Percentiles rank a stretch among this genome's conserved stretches.
Evolutionary conservation across 164 flowering plant genomes (phyloP).

Genomic region (Piper longum): DNA sequence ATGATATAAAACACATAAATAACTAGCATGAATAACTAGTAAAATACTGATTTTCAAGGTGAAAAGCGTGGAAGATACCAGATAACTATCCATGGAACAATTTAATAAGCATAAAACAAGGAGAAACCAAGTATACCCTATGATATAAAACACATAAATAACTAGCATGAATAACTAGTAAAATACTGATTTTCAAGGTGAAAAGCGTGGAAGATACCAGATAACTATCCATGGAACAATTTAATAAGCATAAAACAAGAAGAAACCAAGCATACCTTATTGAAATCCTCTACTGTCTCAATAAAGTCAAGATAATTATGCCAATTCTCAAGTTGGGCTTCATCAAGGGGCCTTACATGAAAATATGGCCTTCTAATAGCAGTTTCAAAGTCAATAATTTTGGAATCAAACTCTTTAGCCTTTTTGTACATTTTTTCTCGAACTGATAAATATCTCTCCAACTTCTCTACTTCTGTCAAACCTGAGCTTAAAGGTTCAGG

Average conservation of each 20-base stretch:
- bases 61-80: no score
- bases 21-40: no score
- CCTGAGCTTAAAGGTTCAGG: conserved; percentile 56
- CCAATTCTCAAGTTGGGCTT: conserved; percentile 93
- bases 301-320: conserved; percentile 88
- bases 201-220: neutral
- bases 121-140: no score
- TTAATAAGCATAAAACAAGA: neutral
- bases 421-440: conserved; percentile 94
- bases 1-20: no score
- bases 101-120: no score
- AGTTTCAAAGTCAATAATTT: conserved; percentile 92
- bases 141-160: no score
- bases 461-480: conserved; percentile 78
- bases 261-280: conserved; percentile 47
- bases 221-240: neutral
- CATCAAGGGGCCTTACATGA: conserved; percentile 86
- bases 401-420: conserved; percentile 96
- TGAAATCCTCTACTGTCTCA: conserved; percentile 71
- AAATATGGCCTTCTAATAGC: conserved; percentile 98
- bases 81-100: no score
- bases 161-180: conserved; percentile 9
- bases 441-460: conserved; percentile 82
- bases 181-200: neutral
- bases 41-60: no score